Evolutionary conservation across 2,329 filamentous ascomycete species (phyloP).

Genomic region (Lasiodiplodia hormozganensis): DNA sequence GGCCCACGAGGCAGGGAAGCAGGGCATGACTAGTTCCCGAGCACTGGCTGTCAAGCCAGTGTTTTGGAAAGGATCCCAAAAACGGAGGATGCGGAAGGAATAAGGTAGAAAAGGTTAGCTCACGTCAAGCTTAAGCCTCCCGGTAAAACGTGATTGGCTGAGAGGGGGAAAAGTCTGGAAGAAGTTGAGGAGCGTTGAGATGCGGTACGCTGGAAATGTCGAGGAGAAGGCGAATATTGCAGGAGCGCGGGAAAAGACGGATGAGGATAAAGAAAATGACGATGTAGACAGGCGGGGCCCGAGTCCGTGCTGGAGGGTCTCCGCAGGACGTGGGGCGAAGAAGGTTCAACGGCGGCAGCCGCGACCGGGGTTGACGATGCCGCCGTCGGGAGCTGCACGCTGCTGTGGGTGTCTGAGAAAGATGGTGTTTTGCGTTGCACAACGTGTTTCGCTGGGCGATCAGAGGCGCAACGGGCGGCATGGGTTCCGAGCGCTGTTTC

Average conservation of each 20-base stretch:
- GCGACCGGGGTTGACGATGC: constrained; percentile 12
- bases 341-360: constrained; percentile 27
- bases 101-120: not conserved
- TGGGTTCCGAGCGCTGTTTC: constrained; percentile 12
- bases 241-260: constrained; percentile 11
- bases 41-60: constrained; percentile 17
- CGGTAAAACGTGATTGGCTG: constrained; percentile 2
- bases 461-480: not conserved
- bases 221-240: not conserved
- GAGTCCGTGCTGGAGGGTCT: constrained; percentile 2
- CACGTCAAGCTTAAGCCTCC: constrained; percentile 4
- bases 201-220: not conserved
- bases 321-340: constrained; percentile 14
- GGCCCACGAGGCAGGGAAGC: not conserved
- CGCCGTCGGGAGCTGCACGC: constrained; percentile 1
- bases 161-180: not conserved
- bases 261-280: constrained; percentile 4
- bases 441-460: constrained; percentile 14
- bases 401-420: not conserved
- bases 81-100: constrained; percentile 3
- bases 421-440: constrained; percentile 18
- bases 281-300: not conserved
- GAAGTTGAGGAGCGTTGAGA: not conserved
- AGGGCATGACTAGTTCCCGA: not conserved
- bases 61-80: constrained; percentile 9